phyloP scores from a whole-genome alignment of 2,329 filamentous ascomycete genomes.

The Sordariomycetes sp. region DNA sequence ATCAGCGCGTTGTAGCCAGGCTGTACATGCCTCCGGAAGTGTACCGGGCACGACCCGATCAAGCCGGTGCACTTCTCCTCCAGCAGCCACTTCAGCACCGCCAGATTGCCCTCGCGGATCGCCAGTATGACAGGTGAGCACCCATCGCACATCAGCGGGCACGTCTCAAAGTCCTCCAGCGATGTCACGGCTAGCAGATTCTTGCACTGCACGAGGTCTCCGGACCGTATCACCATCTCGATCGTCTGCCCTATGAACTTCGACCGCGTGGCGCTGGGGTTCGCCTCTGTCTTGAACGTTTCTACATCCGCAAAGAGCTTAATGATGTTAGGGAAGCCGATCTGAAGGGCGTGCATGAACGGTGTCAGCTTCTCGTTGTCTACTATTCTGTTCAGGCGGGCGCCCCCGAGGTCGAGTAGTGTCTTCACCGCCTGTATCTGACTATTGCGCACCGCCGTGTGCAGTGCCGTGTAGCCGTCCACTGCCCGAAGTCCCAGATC shows the following conservation, averaged over 20 bases:
- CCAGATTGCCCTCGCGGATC: not conserved
- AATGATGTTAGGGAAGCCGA: constrained; percentile 1
- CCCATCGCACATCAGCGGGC: not conserved
- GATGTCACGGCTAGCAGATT: not conserved
- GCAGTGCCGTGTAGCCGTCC: constrained; percentile 20
- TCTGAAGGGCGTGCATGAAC: constrained; percentile 1
- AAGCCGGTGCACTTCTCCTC: not conserved
- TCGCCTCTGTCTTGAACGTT: not conserved
- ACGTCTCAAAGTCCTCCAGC: constrained; percentile 1
- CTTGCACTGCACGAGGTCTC: not conserved
- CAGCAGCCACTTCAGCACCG: not conserved
- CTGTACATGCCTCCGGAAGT: not conserved
- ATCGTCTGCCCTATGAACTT: constrained; percentile 1
- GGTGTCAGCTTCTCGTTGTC: constrained; percentile 2
- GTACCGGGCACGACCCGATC: not conserved
- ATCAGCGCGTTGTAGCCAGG: constrained; percentile 1
- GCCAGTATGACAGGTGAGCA: constrained; percentile 1
- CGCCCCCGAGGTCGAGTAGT: not conserved
- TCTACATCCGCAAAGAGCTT: not conserved
- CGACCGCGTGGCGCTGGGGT: not conserved
- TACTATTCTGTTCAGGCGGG: not conserved
- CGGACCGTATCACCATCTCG: not conserved
- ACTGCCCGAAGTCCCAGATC: constrained; percentile 16
- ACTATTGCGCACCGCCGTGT: not conserved
- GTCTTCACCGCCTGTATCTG: constrained; percentile 1